Evolutionary conservation across 73 alveolate species (phyloP).

Genomic region (Paramecium octaurelia): DNA sequence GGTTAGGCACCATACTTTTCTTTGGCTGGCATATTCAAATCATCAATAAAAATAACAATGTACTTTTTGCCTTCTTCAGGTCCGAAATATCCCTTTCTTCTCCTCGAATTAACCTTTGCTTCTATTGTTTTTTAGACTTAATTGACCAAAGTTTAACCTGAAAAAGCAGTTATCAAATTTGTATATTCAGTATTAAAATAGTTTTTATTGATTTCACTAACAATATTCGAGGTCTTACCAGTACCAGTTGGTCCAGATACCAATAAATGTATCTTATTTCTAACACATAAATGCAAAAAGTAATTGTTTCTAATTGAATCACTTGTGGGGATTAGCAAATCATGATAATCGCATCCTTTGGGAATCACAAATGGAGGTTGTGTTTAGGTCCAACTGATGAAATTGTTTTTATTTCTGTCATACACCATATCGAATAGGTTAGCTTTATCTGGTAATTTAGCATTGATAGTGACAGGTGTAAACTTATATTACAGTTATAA

Average conservation of each 20-base stretch:
- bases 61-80: slow-evolving; percentile 89
- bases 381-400: slow-evolving; percentile 81
- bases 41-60: slow-evolving; percentile 97
- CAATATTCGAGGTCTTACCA: slow-evolving; percentile 97
- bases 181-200: slow-evolving; percentile 89
- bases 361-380: slow-evolving; percentile 75
- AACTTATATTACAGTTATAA: neutral
- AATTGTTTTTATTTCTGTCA: slow-evolving; percentile 70
- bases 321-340: slow-evolving; percentile 95
- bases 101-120: slow-evolving; percentile 57
- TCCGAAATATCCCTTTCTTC: slow-evolving; percentile 94
- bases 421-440: slow-evolving; percentile 76
- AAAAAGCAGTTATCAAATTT: slow-evolving; percentile 90
- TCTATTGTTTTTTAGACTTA: slow-evolving; percentile 72
- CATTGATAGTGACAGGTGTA: slow-evolving; percentile 40
- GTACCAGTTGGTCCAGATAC: slow-evolving; percentile 99
- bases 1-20: slow-evolving; percentile 99
- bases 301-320: slow-evolving; percentile 97
- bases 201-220: slow-evolving; percentile 78
- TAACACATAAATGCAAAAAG: slow-evolving; percentile 85
- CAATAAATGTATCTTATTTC: slow-evolving; percentile 88
- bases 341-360: slow-evolving; percentile 89
- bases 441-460: slow-evolving; percentile 57
- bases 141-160: slow-evolving; percentile 99
- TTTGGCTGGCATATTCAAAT: slow-evolving; percentile 99